Percentiles rank a stretch among this genome's conserved stretches.
These are phyloP conservation scores for Trichosporon inkin DNA, from an alignment of 1,284 basidiomycete genomes.

Conservation along the genomic window DNA sequence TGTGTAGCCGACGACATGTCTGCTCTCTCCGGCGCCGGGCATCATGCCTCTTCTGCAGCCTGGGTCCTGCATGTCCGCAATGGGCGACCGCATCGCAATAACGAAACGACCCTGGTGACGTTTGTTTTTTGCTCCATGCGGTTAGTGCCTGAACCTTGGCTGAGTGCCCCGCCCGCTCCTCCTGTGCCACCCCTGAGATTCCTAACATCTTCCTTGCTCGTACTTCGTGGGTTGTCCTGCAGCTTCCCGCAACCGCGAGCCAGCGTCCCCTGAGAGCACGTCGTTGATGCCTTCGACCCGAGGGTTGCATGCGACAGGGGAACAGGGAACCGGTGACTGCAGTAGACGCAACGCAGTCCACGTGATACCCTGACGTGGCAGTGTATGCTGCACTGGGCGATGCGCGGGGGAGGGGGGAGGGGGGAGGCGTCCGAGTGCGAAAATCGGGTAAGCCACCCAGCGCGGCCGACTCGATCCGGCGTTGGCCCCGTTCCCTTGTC, in stretches of 20 bases:
- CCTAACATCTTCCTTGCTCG: background rate
- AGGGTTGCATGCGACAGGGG: no score
- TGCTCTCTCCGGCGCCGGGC: no score
- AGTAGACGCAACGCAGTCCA: background rate
- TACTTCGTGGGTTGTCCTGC: background rate
- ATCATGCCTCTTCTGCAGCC: no score
- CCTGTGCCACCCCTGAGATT: background rate
- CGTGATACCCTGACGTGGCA: background rate
- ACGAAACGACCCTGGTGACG: constrained; percentile 7
- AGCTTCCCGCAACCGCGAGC: background rate
- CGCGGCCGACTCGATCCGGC: no score
- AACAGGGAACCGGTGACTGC: background rate
- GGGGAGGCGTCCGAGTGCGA: background rate
- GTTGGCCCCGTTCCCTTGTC: background rate
- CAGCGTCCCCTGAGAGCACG: background rate
- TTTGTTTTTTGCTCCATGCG: constrained; percentile 6
- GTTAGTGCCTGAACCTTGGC: constrained; percentile 4
- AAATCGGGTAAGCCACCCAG: no score
- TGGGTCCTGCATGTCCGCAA: no score
- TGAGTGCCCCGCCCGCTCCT: background rate
- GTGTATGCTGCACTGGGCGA: background rate
- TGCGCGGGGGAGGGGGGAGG: background rate
- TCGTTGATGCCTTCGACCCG: background rate
- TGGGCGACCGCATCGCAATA: no score
- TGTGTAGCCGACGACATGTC: no score